Evolutionary conservation across 169 alveolate genomes (phyloP), one percentile per base, ranked within the genome.

Genomic region (Pseudocohnilembus persalinus): DNA sequence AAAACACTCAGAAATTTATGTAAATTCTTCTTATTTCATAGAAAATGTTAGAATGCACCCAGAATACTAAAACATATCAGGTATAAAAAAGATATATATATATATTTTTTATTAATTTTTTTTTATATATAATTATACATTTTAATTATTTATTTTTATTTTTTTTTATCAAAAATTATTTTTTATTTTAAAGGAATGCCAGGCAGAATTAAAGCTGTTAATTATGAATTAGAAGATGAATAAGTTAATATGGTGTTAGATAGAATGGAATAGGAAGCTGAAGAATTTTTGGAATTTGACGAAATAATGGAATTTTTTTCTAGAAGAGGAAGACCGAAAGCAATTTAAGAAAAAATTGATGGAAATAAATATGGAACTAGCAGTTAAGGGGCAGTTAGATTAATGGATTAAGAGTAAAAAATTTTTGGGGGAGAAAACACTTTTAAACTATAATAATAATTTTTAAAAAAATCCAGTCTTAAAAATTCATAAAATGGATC

Each of bases 301-400:
- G 91, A 91, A 74, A 73, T 89, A 27, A 85, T 92, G 27, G 96
- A 92, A 34, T 92, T 83, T 78, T 92, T 92, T 33, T 89, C 96
- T 0, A 77, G 89, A 31, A 77, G 96, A 88, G 96, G 96, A 35
- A 77, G 96, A 81, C 96, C 96, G 0, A 31, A 87, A 32, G 79
- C 86, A 0, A 20, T 64, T 25, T 29, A 79, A 24, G 79, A 84
- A 31, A 76, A 79, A 65, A 92, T 83, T 77, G 68, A 83, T n/a
- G 88, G 26, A 49, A 20, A 20, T 4, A 49, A 11, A 11, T 49
- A 11, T 11, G 68, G 68, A 49, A 11, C 20, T 20, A 49, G 20
- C 68, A 4, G n/a, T n/a, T n/a, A n/a, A n/a, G 68, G 68, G 68
- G 68, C 68, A 20, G 68, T 20, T 49, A 49, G 68, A 20, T 49